Evolutionary conservation across 306 rosid species (phyloP), one percentile per base, ranked within the genome.

Genomic region (Fagus crenata): DNA sequence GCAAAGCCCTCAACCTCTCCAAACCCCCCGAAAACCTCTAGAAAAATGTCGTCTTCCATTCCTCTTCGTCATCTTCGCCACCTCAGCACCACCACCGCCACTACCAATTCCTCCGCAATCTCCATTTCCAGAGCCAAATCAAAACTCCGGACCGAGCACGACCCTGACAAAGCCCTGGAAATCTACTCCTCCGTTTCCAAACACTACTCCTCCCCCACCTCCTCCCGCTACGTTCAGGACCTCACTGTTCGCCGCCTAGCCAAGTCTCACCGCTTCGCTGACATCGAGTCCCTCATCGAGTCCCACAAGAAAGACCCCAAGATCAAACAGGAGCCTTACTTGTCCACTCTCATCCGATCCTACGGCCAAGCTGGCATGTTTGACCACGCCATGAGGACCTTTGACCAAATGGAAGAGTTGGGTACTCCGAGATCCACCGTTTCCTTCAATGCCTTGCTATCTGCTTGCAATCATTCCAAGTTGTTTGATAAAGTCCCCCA

Each of bases 331-430:
- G 96, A 91, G 40, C 83, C 91, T 0, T 91, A 55, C 73, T 33
- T 91, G 9, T 87, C 93, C 55, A 73, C 87, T 75, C 78, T 91
- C 75, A 91, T 91, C 51, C 89, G 91, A 36, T 87, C 96, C 64
- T 91, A 91, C 77, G 93, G 93, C 59, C 82, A 80, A 9, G 90
- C 89, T 1, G 84, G 86, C 18, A 85, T 91, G 96, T 53, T 91
- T 64, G 90, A 87, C 8, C 89, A 84, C 28, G 96, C 96, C 1
- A 5, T 84, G 81, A 77, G 69, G 32, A 87, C 89, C 31, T 87
- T 76, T 58, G 80, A 85, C 9, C 85, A 87, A 46, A 91, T 91
- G 96, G 90, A 81, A 36, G 80, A 81, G 37, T 72, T 89, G 11
- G 91, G 91, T 3, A 87, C 92, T 42, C 88, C 92, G 0, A 82